Base-by-base conservation (phyloP, 345 rosid genomes). In the Euphorbia peplus region DNA sequence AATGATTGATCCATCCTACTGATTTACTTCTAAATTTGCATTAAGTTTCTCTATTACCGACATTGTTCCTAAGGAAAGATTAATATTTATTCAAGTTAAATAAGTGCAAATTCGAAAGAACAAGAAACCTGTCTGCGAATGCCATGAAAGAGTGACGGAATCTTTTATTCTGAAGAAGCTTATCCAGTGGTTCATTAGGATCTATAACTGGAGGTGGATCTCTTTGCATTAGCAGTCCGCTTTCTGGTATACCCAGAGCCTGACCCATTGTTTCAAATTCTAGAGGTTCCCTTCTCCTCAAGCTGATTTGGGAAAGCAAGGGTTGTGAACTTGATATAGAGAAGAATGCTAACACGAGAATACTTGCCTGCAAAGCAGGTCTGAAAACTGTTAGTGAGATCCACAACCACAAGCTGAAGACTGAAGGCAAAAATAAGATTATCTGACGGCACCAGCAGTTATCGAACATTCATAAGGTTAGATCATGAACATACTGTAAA, bases 241-340 rank as follows among this genome's bases (percentile, higher is more conserved):
- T 93, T 63, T 90, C 97, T 1, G 87, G 93, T 74, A 93, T 93
- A 64, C 98, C 91, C 47, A 93, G 80, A 75, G 98, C 97, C 76
- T 82, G 81, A 39, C 93, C 90, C 97, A 93, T 90, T 53, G 93
- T 81, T 66, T 80, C 86, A 70, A 83, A 90, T 70, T 76, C 83
- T 71, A 55, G 62, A 55, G 84, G 83, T 61, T 86, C 90, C 71
- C 86, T 84, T 84, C 70, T 87, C 72, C 86, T 87, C 73, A 93
- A 69, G 78, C 97, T 88, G 77, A 93, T 88, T 85, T 88, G 97
- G 1, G 97, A 83, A 58, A 88, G 84, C 55, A 93, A 84, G 58
- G 98, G 97, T 73, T 90, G 88, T 3, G 92, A 87, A 70, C 89
- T 93, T 65, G 97, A 93, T 24, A 93, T 81, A 5, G 95, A 93